These are phyloP conservation scores for Aspergillus clavatus DNA, from an alignment of 2,329 filamentous ascomycete genomes.

Conservation along the genomic window DNA sequence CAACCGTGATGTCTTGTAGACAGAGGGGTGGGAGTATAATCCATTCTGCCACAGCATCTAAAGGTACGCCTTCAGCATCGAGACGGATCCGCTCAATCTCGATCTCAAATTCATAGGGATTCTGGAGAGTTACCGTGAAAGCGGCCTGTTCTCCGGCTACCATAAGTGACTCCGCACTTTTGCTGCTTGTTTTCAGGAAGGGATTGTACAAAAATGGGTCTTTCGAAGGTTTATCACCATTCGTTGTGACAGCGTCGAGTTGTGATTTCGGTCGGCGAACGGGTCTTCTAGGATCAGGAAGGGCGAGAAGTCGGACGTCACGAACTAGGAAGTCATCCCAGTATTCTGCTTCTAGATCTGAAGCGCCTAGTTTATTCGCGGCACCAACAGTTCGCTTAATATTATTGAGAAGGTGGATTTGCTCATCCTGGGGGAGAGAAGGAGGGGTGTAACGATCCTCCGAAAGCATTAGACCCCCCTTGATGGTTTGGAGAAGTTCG, in stretches of 20 bases:
- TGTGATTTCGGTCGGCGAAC: constrained; percentile 58
- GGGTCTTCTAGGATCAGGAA: constrained; percentile 56
- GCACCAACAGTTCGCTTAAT: constrained; percentile 77
- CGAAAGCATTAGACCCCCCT: constrained; percentile 68
- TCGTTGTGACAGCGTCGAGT: constrained; percentile 41
- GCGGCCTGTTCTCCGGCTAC: constrained; percentile 73
- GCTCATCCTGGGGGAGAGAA: constrained; percentile 72
- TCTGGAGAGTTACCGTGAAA: constrained; percentile 82
- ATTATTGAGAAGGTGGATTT: constrained; percentile 75
- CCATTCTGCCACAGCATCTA: constrained; percentile 61
- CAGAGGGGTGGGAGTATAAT: constrained; percentile 74
- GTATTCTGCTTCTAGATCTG: constrained; percentile 71
- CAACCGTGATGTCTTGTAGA: constrained; percentile 70
- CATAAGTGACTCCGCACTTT: constrained; percentile 60
- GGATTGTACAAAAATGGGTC: constrained; percentile 96
- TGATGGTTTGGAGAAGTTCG: constrained; percentile 71
- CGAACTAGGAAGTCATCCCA: constrained; percentile 96
- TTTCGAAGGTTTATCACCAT: constrained; percentile 39
- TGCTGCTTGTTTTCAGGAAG: constrained; percentile 65
- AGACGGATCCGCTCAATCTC: constrained; percentile 79
- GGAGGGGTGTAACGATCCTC: constrained; percentile 66
- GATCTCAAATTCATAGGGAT: constrained; percentile 88
- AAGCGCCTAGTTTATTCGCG: constrained; percentile 68
- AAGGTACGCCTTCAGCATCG: constrained; percentile 66
- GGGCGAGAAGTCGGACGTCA: constrained; percentile 64